phyloP scores from a whole-genome alignment of 2,329 filamentous ascomycete species.

The Penicillium oxalicum region DNA sequence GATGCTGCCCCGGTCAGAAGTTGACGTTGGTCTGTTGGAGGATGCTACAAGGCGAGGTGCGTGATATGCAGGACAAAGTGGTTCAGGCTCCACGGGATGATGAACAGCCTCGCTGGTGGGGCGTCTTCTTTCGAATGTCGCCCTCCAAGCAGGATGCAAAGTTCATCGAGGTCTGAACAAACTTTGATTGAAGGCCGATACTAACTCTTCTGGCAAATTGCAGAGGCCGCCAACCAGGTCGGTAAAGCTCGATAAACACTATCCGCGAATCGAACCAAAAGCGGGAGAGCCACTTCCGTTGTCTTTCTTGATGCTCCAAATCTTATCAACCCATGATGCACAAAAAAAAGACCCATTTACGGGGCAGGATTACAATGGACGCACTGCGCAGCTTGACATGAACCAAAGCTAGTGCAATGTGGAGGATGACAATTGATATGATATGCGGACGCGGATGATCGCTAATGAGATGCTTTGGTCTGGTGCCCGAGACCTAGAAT shows the following conservation, averaged over 20 bases:
- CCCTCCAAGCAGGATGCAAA: no score
- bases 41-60: conserved; percentile 83
- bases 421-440: neutral
- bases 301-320: conserved; percentile 11
- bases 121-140: neutral
- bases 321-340: conserved; percentile 5
- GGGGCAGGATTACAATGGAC: conserved; percentile 4
- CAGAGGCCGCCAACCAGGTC: conserved; percentile 47
- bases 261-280: conserved; percentile 14
- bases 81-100: neutral
- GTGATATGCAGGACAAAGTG: conserved; percentile 11
- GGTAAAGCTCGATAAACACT: conserved; percentile 42
- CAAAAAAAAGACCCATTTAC: conserved; percentile 8
- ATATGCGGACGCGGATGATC: no score
- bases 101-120: no score
- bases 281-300: conserved; percentile 14
- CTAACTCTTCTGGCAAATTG: conserved; percentile 7
- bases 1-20: conserved; percentile 72
- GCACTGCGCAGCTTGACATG: conserved; percentile 1
- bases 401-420: neutral
- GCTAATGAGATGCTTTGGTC: neutral
- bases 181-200: neutral
- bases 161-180: no score
- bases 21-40: conserved; percentile 81
- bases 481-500: no score